Conservation (phyloP, 768 basidiomycete genomes). For the Trametes maxima region DNA sequence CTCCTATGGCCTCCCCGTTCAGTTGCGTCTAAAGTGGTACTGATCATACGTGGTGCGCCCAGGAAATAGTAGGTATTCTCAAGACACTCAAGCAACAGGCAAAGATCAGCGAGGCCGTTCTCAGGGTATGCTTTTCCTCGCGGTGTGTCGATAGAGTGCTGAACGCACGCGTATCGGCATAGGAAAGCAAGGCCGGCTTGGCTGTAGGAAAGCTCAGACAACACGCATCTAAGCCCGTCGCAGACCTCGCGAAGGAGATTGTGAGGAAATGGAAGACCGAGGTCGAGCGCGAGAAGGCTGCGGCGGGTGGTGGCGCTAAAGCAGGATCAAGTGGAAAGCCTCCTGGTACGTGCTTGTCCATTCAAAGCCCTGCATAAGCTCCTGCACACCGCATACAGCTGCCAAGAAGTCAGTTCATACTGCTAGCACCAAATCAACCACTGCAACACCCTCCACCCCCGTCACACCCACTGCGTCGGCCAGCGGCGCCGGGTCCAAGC, state of each 20-base stretch:
- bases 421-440: slow-evolving; percentile 18
- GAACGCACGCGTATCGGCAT: slow-evolving; percentile 7
- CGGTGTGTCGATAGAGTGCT: slow-evolving; percentile 10
- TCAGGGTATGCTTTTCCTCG: slow-evolving; percentile 61
- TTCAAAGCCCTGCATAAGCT: not conserved
- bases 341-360: slow-evolving; percentile 39
- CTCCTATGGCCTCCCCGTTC: slow-evolving; percentile 41
- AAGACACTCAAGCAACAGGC: slow-evolving; percentile 64
- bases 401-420: slow-evolving; percentile 26
- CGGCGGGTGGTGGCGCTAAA: slow-evolving; percentile 40
- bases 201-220: slow-evolving; percentile 87
- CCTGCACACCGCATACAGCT: not conserved
- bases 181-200: slow-evolving; percentile 94
- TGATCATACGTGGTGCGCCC: slow-evolving; percentile 21
- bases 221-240: slow-evolving; percentile 69
- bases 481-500: slow-evolving; percentile 22
- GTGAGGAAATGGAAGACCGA: slow-evolving; percentile 91
- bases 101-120: slow-evolving; percentile 68
- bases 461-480: slow-evolving; percentile 29
- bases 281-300: slow-evolving; percentile 65
- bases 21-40: slow-evolving; percentile 31
- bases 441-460: slow-evolving; percentile 27
- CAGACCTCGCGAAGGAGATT: slow-evolving; percentile 85
- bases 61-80: slow-evolving; percentile 70
- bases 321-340: slow-evolving; percentile 29